These are phyloP conservation scores for Hortaea sp. DNA, from an alignment of 2,329 filamentous ascomycete genomes.

Conservation along the genomic window DNA sequence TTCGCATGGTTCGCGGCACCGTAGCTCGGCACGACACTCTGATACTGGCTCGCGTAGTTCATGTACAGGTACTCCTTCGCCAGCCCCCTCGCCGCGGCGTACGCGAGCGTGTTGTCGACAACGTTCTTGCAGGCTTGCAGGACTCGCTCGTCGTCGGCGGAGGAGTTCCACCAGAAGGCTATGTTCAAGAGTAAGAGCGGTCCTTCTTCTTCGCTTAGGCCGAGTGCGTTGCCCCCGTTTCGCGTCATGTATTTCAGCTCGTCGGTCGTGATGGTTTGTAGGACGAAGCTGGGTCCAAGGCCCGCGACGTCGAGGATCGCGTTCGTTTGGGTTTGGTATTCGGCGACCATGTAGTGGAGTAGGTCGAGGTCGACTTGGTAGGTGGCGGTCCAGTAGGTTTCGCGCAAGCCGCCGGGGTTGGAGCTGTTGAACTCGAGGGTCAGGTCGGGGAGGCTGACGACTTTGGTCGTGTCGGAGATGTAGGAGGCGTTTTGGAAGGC, in stretches of 20 bases:
- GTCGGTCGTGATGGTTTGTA: constrained; percentile 7
- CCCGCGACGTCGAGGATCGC: constrained; percentile 3
- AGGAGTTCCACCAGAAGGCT: constrained; percentile 9
- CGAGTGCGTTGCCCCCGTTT: constrained; percentile 10
- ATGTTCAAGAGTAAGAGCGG: constrained; percentile 5
- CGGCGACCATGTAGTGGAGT: neutral
- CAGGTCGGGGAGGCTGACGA: constrained; percentile 2
- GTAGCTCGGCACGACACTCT: constrained; percentile 13
- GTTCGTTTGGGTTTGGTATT: neutral
- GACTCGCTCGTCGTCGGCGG: constrained; percentile 11
- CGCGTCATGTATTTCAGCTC: constrained; percentile 2
- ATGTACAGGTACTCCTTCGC: constrained; percentile 8
- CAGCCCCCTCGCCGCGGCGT: constrained; percentile 3
- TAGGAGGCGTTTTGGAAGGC: constrained; percentile 1
- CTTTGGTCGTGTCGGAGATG: neutral
- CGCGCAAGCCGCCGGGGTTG: constrained; percentile 6
- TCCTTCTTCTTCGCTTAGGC: constrained; percentile 6
- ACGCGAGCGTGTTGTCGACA: constrained; percentile 1
- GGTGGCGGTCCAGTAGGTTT: constrained; percentile 7
- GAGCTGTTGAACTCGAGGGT: constrained; percentile 1
- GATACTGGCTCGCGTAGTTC: constrained; percentile 13
- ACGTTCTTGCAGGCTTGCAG: constrained; percentile 6
- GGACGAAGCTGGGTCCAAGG: constrained; percentile 5
- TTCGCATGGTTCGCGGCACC: constrained; percentile 10
- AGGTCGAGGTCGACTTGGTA: constrained; percentile 1